phyloP scores from a whole-genome alignment of 345 rosid species.

The Eucalyptus sp. region DNA sequence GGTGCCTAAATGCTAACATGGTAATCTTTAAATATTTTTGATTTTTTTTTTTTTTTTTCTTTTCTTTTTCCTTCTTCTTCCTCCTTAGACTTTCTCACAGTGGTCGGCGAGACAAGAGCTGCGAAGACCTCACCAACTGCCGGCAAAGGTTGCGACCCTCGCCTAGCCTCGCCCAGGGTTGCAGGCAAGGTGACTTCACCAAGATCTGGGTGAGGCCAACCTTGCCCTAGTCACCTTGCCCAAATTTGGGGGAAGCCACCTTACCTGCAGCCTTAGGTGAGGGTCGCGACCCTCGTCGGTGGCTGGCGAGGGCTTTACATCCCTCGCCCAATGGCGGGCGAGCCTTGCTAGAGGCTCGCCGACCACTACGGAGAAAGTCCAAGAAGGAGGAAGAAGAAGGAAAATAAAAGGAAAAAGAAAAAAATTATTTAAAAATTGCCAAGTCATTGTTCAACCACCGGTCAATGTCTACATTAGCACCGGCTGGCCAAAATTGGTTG shows the following conservation, averaged over 20 bases:
- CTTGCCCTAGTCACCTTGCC: no score
- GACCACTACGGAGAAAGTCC: rapidly evolving
- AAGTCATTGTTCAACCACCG: rapidly evolving
- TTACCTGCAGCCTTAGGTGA: no score
- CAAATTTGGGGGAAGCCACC: no score
- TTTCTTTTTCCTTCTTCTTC: no score
- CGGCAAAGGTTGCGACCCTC: no score
- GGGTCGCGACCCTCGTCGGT: rapidly evolving
- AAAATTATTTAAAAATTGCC: no score
- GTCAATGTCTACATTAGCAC: rapidly evolving
- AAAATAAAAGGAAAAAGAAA: rapidly evolving
- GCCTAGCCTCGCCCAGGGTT: rapidly evolving
- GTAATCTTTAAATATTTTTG: rapidly evolving
- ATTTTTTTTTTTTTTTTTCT: no score
- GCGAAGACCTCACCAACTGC: rapidly evolving
- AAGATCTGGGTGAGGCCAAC: rapidly evolving
- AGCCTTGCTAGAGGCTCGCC: rapidly evolving
- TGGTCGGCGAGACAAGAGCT: no score
- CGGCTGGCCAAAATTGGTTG: rapidly evolving
- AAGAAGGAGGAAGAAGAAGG: no score
- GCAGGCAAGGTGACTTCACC: no score
- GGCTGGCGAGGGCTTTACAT: rapidly evolving
- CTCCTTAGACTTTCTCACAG: no score
- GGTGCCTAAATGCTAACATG: no score
- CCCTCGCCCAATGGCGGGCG: rapidly evolving